Evolutionary conservation across 495 filamentous ascomycete species (phyloP), one percentile per base, ranked within the genome.

Genomic region (Astrocystis sublimbata): DNA sequence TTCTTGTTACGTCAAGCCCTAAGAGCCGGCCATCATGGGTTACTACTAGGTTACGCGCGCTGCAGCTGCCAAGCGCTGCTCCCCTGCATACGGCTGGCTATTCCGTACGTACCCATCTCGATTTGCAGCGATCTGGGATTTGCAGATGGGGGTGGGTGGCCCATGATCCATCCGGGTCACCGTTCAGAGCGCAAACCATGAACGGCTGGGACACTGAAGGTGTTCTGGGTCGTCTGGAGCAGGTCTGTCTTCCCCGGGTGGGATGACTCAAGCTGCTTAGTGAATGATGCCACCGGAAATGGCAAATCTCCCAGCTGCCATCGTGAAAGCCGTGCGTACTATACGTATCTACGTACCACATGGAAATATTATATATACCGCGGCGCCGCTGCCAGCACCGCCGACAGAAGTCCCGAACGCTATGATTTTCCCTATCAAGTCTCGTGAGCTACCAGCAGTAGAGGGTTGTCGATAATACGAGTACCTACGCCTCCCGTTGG

Each of bases 251-350:
- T 35, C 35, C 40, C 15, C 54, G 24, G 30, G 24, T 43, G 38
- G n/a, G 40, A 45, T 57, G 54, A 57, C 54, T 57, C 54, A 57
- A 40, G 26, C 12, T 23, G 40, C 40, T 45, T 45, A 45, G 28
- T 43, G 43, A 43, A 57, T 43, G n/a, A 7, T 23, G 23, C 17
- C 38, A 15, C 15, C 24, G 38, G 54, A 57, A 43, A n/a, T 13
- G 35, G 35, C 26, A 57, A 41, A 15, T 23, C 21, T n/a, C 36
- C 24, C 10, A 55, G 36, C 54, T 45, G 33, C 38, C 33, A 38
- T 45, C 40, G 54, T 40, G 40, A 57, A 57, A 57, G 54, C 38
- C 54, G 54, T 57, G 53, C 26, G 24, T n/a, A 9, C 53, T 56
- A 15, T 6, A 6, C 33, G 13, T 28, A 51, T 3, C 8, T 15